Base-by-base conservation (phyloP, 108 stramenopile genomes). In the Seminavis robusta region DNA sequence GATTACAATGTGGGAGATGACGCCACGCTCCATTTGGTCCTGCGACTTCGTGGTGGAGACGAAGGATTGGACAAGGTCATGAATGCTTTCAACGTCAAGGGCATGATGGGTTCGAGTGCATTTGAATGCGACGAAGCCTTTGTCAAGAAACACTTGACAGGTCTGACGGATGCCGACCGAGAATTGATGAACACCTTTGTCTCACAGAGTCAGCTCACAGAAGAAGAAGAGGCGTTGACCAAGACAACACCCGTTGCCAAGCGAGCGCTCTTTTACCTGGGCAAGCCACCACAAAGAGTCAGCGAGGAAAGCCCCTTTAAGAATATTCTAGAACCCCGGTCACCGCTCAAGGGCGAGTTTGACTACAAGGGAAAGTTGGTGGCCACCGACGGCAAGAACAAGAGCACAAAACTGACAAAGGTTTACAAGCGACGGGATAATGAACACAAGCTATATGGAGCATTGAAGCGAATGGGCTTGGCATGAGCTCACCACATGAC, bases 1-100 rank as follows among this genome's bases (percentile, higher is more conserved):
- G 97, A 95, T 70, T 97, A 95, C 70, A 76, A 95, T 59, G 88
- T 97, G 30, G 95, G 94, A 16, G 97, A 96, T 59, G 95, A 96
- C 74, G 76, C 92, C 13, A 97, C 94, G 8, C 71, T 97, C 24
- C 97, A 97, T 66, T 77, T 97, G 43, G 95, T 97, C 36, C 67
- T 96, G 37, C 76, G 97, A 31, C 72, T 97, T 37, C 63, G 77
- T 63, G 83, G 89, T 48, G 89, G 89, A 30, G 72, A n/a, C n/a
- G n/a, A n/a, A n/a, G n/a, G n/a, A n/a, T n/a, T n/a, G n/a, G n/a
- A n/a, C n/a, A n/a, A n/a, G n/a, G n/a, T n/a, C n/a, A n/a, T 62
- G 27, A 45, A 52, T 9, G n/a, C 36, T n/a, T n/a, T n/a, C 29
- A 47, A 65, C 2, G 15, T 77, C 23, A 55, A 77, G 3, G 66